Evolutionary conservation across 2,329 filamentous ascomycete genomes (phyloP), one percentile per base, ranked within the genome.

Genomic region (Allantophomopsis cytisporea): DNA sequence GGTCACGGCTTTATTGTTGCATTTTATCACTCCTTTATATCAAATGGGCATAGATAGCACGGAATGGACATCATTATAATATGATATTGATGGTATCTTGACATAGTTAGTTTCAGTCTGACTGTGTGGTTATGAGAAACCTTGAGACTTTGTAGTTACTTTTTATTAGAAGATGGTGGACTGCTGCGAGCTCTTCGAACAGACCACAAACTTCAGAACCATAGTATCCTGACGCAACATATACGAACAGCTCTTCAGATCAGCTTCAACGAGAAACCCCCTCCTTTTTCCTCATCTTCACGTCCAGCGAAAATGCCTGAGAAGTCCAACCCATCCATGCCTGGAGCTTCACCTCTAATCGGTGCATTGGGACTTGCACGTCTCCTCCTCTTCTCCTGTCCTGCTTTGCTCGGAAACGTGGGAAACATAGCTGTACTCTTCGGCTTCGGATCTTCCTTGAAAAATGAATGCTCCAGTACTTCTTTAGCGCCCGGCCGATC

Each of bases 381-480:
- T 31, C 74, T 68, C 46, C 84, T 67, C 49, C 87, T 68, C 54
- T 79, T 81, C 66, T 98, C 91, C 65, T 91, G 83, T 2, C 87
- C 86, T 0, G 91, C 91, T 60, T 94, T 95, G 51, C 83, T 91
- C 0, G 91, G 91, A 57, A 96, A 98, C 0, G 91, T 96, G 2
- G 91, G 91, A 55, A 98, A 96, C 79, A 98, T 81, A 51, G 81
- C 82, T 55, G 85, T 82, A 7, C 81, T 78, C 62, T 96, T 96
- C 1, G 88, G 85, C 44, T 83, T 83, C 1, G 91, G 91, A 49
- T 93, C 82, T 61, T 96, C 88, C 14, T 60, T 67, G 59, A 98
- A 98, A 59, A 94, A 98, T 30, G 76, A 68, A 58, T 95, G 85
- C 36, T 69, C 64, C 30, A 96, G 68, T 56, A 93, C 78, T 43